A percentile compares a stretch with the other conserved stretches of the same genome.
These are phyloP conservation scores for Crassisporium funariophilum DNA, from an alignment of 768 basidiomycete species.

Conservation along the genomic window DNA sequence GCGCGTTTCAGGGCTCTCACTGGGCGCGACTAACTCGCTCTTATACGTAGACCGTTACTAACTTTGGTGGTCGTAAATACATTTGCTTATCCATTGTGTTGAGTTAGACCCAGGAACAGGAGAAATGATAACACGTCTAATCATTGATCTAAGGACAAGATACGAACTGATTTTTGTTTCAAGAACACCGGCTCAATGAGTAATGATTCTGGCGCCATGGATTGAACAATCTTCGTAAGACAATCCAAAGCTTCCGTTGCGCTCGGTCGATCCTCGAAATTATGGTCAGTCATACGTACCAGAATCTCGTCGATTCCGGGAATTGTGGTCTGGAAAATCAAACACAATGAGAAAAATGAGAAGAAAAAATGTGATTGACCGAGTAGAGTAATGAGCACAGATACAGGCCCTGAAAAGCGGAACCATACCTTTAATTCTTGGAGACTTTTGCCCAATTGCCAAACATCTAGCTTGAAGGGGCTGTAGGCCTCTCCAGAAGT, in stretches of 20 bases:
- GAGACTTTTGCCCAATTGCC: slow-evolving; percentile 27
- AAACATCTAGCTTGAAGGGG: slow-evolving; percentile 31
- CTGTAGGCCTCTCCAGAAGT: slow-evolving; percentile 18
- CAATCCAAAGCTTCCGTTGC: slow-evolving; percentile 9
- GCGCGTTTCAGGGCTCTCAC: too few relatives aligned
- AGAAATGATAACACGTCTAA: too few relatives aligned
- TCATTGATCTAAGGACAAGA: too few relatives aligned
- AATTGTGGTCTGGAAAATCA: slow-evolving; percentile 13
- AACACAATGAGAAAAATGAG: neutral
- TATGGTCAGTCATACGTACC: slow-evolving; percentile 4
- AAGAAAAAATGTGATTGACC: too few relatives aligned
- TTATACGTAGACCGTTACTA: too few relatives aligned
- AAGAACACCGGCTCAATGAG: slow-evolving; percentile 4
- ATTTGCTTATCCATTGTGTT: too few relatives aligned
- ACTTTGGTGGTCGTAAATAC: too few relatives aligned
- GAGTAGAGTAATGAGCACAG: too few relatives aligned
- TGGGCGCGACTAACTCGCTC: too few relatives aligned
- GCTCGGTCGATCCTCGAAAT: neutral
- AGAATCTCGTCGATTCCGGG: slow-evolving; percentile 15
- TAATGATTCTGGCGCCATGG: slow-evolving; percentile 11
- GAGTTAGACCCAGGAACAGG: too few relatives aligned
- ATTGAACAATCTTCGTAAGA: slow-evolving; percentile 8
- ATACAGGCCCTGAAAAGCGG: too few relatives aligned
- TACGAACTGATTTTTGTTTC: too few relatives aligned
- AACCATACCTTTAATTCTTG: slow-evolving; percentile 17